Evolutionary conservation across 2,329 filamentous ascomycete species (phyloP), one percentile per base, ranked within the genome.

Genomic region (Fusarium devonianum): DNA sequence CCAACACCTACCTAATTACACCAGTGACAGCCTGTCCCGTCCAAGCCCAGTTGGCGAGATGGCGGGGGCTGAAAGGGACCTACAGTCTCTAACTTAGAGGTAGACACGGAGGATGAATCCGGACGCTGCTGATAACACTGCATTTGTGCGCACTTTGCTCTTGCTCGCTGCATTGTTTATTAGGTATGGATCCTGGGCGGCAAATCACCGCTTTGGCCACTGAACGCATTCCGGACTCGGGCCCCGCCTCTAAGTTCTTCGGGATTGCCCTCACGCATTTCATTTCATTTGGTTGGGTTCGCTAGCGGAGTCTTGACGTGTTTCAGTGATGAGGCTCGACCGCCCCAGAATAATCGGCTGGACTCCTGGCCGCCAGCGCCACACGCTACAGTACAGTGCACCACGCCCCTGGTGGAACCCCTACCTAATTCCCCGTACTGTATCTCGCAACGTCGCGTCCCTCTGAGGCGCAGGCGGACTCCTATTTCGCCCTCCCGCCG

Each of bases 401-500:
- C n/a, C n/a, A n/a, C n/a, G n/a, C 49, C 17, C 53, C 53, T 56
- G 51, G 16, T 6, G n/a, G 17, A 18, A 52, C 53, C 52, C 52
- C 22, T 23, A 36, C 21, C 19, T 33, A 18, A 33, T 29, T n/a
- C n/a, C 28, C 19, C 26, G 25, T 29, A 19, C 43, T 14, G 45
- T 56, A 54, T 47, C 56, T 50, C 32, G 56, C 56, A 59, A 59
- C 56, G 49, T 23, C 30, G 17, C 29, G 5, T 54, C 53, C 46
- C 49, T 56, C 57, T 54, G 57, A 59, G 60, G 60, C 60, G 57
- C 60, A 62, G 56, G 47, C 50, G n/a, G 44, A 60, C 59, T 62
- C 59, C 59, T 62, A 63, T 63, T 63, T 58, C 58, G 52, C 36
- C 45, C 37, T 62, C 48, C n/a, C 50, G 23, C 16, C 36, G 56